These are phyloP conservation scores for Trichosporon faecale DNA, from an alignment of 1,284 basidiomycete genomes.

Conservation along the genomic window DNA sequence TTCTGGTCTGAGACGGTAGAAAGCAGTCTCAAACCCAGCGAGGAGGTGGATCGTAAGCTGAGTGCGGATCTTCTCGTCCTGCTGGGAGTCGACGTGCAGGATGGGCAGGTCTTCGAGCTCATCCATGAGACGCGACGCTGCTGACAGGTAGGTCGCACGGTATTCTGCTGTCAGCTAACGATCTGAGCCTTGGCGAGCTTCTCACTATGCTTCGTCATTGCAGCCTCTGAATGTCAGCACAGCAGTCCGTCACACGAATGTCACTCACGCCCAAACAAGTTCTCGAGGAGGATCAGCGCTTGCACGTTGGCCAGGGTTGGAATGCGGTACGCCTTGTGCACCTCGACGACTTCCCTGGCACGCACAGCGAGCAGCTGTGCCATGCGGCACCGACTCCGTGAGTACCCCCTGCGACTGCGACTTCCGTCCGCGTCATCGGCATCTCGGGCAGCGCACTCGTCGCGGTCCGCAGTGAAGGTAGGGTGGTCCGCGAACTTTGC, in stretches of 20 bases:
- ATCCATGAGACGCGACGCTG: conserved; percentile 30
- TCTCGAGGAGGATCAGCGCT: conserved; percentile 41
- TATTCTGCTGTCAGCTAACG: conserved; percentile 27
- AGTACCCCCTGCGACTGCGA: conserved; percentile 14
- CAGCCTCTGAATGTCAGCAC: conserved; percentile 15
- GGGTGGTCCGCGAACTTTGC: conserved; percentile 87
- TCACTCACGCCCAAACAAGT: conserved; percentile 43
- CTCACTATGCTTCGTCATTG: neutral
- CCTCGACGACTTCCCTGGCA: conserved; percentile 76
- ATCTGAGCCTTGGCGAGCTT: no score
- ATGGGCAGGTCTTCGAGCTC: conserved; percentile 4
- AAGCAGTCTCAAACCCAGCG: conserved; percentile 59
- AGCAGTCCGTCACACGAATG: rapidly evolving
- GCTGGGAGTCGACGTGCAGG: conserved; percentile 10
- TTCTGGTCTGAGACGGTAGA: conserved; percentile 62
- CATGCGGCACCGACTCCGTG: conserved; percentile 60
- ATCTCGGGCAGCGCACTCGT: conserved; percentile 51
- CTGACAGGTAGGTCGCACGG: conserved; percentile 24
- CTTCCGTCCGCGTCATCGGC: conserved; percentile 15
- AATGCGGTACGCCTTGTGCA: conserved; percentile 74
- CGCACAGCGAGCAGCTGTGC: conserved; percentile 73
- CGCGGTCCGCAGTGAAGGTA: conserved; percentile 70
- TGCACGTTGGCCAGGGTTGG: conserved; percentile 72
- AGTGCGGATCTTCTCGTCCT: conserved; percentile 27
- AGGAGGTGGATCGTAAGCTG: conserved; percentile 57